phyloP scores from a whole-genome alignment of 441 rosid genomes.

The Daphne laureola region DNA sequence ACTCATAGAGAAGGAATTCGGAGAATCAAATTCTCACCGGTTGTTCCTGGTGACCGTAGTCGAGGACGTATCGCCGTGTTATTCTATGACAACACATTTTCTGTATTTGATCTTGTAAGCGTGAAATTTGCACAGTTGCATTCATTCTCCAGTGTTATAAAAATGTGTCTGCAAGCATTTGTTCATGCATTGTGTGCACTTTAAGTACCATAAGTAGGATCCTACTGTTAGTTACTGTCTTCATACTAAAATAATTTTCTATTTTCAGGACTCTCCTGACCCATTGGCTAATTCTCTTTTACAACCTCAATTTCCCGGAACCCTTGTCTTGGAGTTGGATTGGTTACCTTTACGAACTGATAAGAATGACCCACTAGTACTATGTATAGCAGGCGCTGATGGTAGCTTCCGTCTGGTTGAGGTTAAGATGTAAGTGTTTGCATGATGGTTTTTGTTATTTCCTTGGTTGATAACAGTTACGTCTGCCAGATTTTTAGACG shows the following conservation, averaged over 20 bases:
- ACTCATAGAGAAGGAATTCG: conserved; percentile 90
- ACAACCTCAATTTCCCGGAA: conserved; percentile 95
- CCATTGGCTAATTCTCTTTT: conserved; percentile 93
- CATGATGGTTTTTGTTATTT: background rate
- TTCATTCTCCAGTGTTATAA: conserved; percentile 2
- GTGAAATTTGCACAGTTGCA: conserved; percentile 10
- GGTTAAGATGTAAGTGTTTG: conserved; percentile 59
- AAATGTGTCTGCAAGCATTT: conserved; percentile 1
- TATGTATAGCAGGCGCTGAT: conserved; percentile 97
- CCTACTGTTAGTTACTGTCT: conserved; percentile 7
- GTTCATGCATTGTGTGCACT: conserved; percentile 14
- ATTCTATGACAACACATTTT: conserved; percentile 89
- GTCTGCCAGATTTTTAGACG: background rate
- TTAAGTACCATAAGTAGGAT: conserved; percentile 4
- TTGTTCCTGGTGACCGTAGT: conserved; percentile 88
- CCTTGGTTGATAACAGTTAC: background rate
- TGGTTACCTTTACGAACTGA: conserved; percentile 85
- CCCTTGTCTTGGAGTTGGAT: conserved; percentile 94
- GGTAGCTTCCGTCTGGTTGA: conserved; percentile 93
- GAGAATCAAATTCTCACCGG: conserved; percentile 94
- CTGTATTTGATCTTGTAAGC: conserved; percentile 93
- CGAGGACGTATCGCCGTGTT: conserved; percentile 96
- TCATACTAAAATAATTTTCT: conserved; percentile 14
- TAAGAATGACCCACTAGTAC: conserved; percentile 74
- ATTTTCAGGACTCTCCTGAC: conserved; percentile 81